Evolutionary conservation across 495 filamentous ascomycete genomes (phyloP), one percentile per base, ranked within the genome.

Genomic region (Aspergillus heteromorphus): DNA sequence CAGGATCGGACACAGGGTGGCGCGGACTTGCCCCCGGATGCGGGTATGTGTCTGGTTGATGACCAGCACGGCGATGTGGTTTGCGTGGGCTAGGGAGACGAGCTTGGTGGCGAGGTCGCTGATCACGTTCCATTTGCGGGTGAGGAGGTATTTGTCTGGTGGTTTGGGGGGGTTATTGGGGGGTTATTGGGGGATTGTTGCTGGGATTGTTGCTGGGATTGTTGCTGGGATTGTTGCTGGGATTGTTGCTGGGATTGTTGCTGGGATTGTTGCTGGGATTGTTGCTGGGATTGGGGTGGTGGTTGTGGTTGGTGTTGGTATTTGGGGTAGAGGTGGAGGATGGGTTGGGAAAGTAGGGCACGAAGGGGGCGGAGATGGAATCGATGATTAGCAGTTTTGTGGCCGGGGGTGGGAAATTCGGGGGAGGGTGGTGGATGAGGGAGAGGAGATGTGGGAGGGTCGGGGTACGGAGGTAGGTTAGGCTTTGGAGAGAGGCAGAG

Each of bases 391-490:
- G 59, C 1, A 95, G 74, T 17, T 68, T 74, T 4, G 86, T 86
- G 20, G 72, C 68, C 27, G 62, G 55, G 0, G 85, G 83, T 14
- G 88, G 79, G 63, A 87, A 84, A 19, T 63, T 63, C 13, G 75
- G 57, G 2, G 81, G 79, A 17, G 87, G 82, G 51, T 84, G 81
- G 27, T 81, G 69, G 29, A 95, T 66, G 5, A 96, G 70, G 2
- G 87, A 86, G 25, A 96, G 73, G 6, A 95, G 70, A 68, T 96
- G 91, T 6, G 92, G 78, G 18, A 96, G 74, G 6, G 79, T 79
- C 16, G 72, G 76, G 2, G 75, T 59, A 9, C 68, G 71, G 55
- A 80, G 73, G 60, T 84, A 73, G 23, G 66, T 66, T 19, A 83
- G 58, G 36, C 70, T 74, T 9, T 68, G 51, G 8, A 63, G 49